Conservation (phyloP, 1,284 basidiomycete species). For the Naganishia sp. region DNA sequence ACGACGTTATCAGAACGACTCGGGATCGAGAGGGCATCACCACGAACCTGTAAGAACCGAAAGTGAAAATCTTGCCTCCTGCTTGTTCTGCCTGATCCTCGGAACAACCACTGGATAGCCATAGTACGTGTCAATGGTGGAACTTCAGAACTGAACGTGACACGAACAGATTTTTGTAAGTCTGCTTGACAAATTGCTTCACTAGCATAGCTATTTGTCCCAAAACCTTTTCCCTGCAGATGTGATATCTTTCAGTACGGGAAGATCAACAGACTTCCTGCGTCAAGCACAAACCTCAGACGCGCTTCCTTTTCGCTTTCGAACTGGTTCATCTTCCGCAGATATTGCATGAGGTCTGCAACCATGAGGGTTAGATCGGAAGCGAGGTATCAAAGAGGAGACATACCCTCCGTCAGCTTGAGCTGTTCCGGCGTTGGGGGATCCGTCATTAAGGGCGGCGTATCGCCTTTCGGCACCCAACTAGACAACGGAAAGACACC, state of each 20-base stretch:
- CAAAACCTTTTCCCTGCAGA: constrained; percentile 81
- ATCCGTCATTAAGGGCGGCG: constrained; percentile 84
- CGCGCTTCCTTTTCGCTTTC: constrained; percentile 87
- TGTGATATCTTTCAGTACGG: constrained; percentile 4
- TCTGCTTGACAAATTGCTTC: constrained; percentile 87
- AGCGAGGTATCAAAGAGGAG: constrained; percentile 42
- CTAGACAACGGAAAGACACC: not conserved
- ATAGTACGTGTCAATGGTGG: not conserved
- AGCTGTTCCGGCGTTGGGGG: constrained; percentile 70
- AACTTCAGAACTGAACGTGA: too few relatives aligned
- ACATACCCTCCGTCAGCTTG: constrained; percentile 74
- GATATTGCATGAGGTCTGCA: constrained; percentile 64
- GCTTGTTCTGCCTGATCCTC: constrained; percentile 81
- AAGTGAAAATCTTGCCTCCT: constrained; percentile 98
- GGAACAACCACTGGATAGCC: constrained; percentile 64
- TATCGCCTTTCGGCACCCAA: constrained; percentile 56
- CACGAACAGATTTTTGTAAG: constrained; percentile 64
- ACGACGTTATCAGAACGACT: not conserved
- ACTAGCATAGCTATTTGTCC: constrained; percentile 87
- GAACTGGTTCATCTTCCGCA: constrained; percentile 81
- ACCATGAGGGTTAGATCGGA: not conserved
- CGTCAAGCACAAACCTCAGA: constrained; percentile 67
- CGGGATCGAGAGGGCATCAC: not conserved
- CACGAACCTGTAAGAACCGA: constrained; percentile 79
- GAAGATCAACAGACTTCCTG: not conserved